Evolutionary conservation across 176 grass and related monocot genomes (phyloP), one percentile per base, ranked within the genome.

Genomic region (Triticum timopheevii): DNA sequence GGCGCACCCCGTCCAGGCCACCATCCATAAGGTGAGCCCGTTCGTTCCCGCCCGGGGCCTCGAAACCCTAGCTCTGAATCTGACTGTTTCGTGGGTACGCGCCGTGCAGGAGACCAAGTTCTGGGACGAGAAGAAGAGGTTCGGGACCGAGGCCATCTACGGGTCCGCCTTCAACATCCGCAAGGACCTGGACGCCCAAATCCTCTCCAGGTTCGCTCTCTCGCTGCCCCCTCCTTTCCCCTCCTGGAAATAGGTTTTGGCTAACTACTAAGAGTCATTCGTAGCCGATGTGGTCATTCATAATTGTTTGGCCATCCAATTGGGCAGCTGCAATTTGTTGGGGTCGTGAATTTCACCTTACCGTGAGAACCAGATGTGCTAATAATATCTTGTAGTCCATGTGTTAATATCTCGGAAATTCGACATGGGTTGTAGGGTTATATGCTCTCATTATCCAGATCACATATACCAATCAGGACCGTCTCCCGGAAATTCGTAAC

Each of bases 141-240:
- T 85, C 45, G 87, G 85, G 61, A 68, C 79, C 20, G 85, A 87
- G n/a, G 78, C 90, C 56, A 83, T 87, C 79, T 94, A 94, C 77
- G 90, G 93, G 80, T 94, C 93, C 10, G 87, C 93, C 80, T 88
- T 94, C 61, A 94, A 90, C 80, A 89, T 94, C 66, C 88, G 90
- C 89, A 86, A 78, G 52, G 90, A 94, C 86, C 68, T 94, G 52
- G 90, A 94, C 42, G 85, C 84, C 24, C 93, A 94, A 65, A 92
- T 92, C 82, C 82, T 94, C 31, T 92, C 93, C 81, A 92, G 85
- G 93, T 94, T 59, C 6, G 1, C 19, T 61, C n/a, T 62, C 56
- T 50, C 44, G 0, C 2, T 2, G 19, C 4, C 65, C 12, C 24
- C 33, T 12, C 3, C 12, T 2, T 27, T 7, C 7, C 23, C 19